phyloP scores from a whole-genome alignment of 2,329 filamentous ascomycete species.

The Calonectria fujianensis region DNA sequence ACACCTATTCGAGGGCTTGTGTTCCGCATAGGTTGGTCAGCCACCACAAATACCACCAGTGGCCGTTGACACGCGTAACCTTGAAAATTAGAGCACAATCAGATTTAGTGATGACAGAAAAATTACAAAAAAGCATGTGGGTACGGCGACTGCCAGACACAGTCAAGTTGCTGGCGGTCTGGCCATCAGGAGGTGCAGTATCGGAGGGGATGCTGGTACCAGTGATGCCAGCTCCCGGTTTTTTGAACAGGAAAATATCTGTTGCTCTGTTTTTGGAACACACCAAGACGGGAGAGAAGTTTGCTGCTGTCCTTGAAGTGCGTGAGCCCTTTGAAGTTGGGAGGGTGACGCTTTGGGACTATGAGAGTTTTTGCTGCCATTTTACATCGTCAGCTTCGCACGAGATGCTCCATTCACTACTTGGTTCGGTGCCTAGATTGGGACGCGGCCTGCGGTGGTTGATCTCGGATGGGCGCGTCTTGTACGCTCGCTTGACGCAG shows the following conservation, averaged over 20 bases:
- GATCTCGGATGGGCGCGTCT: not conserved
- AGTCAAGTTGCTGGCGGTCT: not conserved
- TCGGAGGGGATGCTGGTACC: not conserved
- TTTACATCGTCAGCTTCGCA: not conserved
- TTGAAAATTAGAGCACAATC: not conserved
- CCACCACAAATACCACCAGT: not conserved
- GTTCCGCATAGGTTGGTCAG: not conserved
- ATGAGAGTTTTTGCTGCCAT: not conserved
- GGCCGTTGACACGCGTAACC: not conserved
- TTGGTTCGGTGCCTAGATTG: accelerated
- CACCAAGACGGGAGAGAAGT: not conserved
- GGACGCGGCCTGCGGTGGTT: not conserved
- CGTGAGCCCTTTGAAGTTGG: too few species aligned
- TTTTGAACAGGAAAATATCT: not conserved
- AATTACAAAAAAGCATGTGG: not conserved
- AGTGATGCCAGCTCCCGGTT: too few species aligned
- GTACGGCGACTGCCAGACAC: not conserved
- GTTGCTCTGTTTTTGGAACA: not conserved
- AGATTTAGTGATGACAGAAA: not conserved
- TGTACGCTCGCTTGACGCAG: not conserved
- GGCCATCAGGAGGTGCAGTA: not conserved
- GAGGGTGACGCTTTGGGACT: not conserved
- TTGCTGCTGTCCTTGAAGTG: not conserved
- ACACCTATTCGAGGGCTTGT: not conserved
- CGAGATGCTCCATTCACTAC: not conserved